phyloP scores from a whole-genome alignment of 352 stramenopile genomes.

The Globisporangium orthogonon region DNA sequence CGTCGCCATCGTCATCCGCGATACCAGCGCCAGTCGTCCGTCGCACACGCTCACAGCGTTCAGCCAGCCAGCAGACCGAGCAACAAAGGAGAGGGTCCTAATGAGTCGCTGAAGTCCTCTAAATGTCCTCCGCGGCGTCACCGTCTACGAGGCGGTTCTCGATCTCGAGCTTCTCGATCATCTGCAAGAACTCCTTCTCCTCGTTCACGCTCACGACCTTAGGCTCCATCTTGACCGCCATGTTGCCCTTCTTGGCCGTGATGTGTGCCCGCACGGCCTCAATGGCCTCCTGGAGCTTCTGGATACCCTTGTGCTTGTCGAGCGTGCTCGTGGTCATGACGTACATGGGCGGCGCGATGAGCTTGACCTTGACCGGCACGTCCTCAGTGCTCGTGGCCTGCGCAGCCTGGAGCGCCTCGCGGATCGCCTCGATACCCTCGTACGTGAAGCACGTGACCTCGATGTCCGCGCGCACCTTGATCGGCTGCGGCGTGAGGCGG shows the following conservation, averaged over 20 bases:
- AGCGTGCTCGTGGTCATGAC: slow-evolving; percentile 98
- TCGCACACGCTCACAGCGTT: too few relatives aligned
- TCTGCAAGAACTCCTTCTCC: slow-evolving; percentile 97
- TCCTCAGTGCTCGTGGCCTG: slow-evolving; percentile 85
- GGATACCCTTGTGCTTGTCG: slow-evolving; percentile 97
- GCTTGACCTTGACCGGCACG: slow-evolving; percentile 96
- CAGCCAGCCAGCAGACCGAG: neutral
- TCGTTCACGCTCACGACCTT: slow-evolving; percentile 99
- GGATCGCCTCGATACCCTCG: slow-evolving; percentile 98
- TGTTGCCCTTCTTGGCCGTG: slow-evolving; percentile 91
- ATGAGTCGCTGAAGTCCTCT: slow-evolving; percentile 4
- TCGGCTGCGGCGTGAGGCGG: slow-evolving; percentile 96
- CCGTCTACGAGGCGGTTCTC: slow-evolving; percentile 98
- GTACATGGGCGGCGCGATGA: slow-evolving; percentile 99
- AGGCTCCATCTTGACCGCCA: slow-evolving; percentile 97
- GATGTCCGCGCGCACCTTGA: slow-evolving; percentile 99
- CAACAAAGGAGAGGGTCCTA: too few relatives aligned
- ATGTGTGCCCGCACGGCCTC: slow-evolving; percentile 93
- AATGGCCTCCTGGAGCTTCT: slow-evolving; percentile 95
- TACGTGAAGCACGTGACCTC: slow-evolving; percentile 99
- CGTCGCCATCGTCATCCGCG: too few relatives aligned
- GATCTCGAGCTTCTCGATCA: slow-evolving; percentile 98
- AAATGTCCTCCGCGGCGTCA: slow-evolving; percentile 94
- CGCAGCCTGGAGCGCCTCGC: slow-evolving; percentile 91
- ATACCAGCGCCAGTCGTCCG: too few relatives aligned